phyloP scores from a whole-genome alignment of 1,284 basidiomycete genomes.

The Cronartium ribicola region DNA sequence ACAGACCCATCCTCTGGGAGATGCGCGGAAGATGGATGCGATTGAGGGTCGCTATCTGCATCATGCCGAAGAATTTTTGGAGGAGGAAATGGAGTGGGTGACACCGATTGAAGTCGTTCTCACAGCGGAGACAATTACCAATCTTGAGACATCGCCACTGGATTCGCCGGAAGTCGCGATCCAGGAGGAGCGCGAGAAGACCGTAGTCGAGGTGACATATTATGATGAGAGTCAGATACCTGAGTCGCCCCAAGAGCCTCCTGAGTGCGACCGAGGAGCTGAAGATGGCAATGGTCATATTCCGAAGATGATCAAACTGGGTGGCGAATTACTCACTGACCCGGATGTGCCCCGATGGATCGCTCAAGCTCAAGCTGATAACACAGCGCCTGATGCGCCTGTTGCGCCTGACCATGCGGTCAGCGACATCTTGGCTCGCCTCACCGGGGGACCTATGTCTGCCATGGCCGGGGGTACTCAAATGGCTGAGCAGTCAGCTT shows the following conservation, averaged over 20 bases:
- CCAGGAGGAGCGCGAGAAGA: conserved; percentile 36
- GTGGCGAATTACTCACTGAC: conserved; percentile 23
- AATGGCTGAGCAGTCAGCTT: not conserved
- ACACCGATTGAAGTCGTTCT: conserved; percentile 34
- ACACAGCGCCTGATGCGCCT: conserved; percentile 29
- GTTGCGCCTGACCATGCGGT: conserved; percentile 39
- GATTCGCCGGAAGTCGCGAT: conserved; percentile 30
- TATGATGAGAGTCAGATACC: conserved; percentile 40
- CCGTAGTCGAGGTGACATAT: conserved; percentile 36
- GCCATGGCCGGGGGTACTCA: conserved; percentile 5
- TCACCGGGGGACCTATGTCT: conserved; percentile 14
- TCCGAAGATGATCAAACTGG: conserved; percentile 30
- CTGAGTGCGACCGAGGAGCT: conserved; percentile 10
- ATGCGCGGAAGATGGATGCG: conserved; percentile 41
- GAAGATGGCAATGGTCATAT: conserved; percentile 21
- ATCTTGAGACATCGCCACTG: conserved; percentile 33
- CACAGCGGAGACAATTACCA: conserved; percentile 28
- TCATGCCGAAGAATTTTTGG: conserved; percentile 32
- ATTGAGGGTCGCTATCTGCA: conserved; percentile 40
- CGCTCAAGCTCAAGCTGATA: conserved; percentile 38
- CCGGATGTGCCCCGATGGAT: conserved; percentile 36
- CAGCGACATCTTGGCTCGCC: conserved; percentile 29
- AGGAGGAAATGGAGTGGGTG: conserved; percentile 41
- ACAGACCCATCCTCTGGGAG: conserved; percentile 39
- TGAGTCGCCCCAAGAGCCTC: conserved; percentile 36